These are phyloP conservation scores for Thelonectria discophora DNA, from an alignment of 2,329 filamentous ascomycete species.

Conservation along the genomic window DNA sequence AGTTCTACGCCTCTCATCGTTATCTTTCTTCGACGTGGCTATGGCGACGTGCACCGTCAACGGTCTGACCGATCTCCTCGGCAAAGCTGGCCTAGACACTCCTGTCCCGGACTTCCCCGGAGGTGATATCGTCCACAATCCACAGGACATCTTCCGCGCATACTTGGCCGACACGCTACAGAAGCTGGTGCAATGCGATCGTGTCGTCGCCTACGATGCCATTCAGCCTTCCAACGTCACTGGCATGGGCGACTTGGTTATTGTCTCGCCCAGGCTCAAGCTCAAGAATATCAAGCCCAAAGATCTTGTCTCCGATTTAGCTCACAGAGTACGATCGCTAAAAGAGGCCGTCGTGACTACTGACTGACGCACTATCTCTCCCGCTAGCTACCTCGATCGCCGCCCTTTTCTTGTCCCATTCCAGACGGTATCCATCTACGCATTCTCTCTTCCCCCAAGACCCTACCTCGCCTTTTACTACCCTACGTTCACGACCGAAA, in stretches of 20 bases:
- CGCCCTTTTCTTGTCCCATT: constrained; percentile 36
- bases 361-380: constrained; percentile 15
- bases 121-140: constrained; percentile 37
- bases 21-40: constrained; percentile 18
- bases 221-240: constrained; percentile 41
- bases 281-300: constrained; percentile 24
- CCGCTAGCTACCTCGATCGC: constrained; percentile 33
- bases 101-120: constrained; percentile 36
- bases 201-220: constrained; percentile 37
- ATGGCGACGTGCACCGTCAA: constrained; percentile 39
- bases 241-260: constrained; percentile 37
- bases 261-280: constrained; percentile 40
- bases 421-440: constrained; percentile 39
- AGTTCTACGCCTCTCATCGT: not conserved
- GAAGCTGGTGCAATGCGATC: constrained; percentile 35
- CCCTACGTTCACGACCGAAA: constrained; percentile 37
- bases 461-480: constrained; percentile 31
- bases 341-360: not conserved
- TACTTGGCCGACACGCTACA: constrained; percentile 38
- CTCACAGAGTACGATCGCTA: constrained; percentile 26
- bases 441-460: constrained; percentile 35
- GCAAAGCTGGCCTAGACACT: constrained; percentile 33
- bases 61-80: constrained; percentile 33
- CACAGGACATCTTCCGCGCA: constrained; percentile 39
- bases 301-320: constrained; percentile 35